Percentiles rank a stretch among this genome's conserved stretches.
Conservation (phyloP, 345 rosid species). For the Melaleuca quinquenervia region DNA sequence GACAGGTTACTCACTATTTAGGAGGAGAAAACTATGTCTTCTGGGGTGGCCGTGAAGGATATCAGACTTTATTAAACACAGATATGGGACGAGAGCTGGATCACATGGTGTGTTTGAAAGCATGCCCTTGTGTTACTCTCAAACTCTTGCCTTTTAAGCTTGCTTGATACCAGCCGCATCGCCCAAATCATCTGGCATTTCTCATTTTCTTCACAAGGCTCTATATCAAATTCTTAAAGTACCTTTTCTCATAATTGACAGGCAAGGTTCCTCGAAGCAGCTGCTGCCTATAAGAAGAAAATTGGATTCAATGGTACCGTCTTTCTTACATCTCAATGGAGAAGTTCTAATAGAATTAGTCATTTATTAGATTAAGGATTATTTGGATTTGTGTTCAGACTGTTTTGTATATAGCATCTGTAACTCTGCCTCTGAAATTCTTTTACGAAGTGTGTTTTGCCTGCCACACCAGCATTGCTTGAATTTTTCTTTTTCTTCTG, state of each 20-base stretch:
- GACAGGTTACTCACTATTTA: conserved; percentile 74
- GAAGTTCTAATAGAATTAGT: neutral
- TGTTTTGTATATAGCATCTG: neutral
- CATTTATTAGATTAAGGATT: neutral
- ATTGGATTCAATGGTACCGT: conserved; percentile 80
- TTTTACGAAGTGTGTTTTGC: neutral
- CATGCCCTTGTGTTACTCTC: neutral
- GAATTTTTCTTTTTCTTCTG: neutral
- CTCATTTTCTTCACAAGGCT: neutral
- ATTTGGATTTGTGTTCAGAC: neutral
- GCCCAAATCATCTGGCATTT: neutral
- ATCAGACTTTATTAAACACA: conserved; percentile 85
- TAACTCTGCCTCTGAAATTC: neutral
- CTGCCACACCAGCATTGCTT: neutral
- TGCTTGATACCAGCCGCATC: neutral
- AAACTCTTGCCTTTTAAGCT: neutral
- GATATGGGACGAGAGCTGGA: conserved; percentile 94
- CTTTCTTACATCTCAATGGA: neutral
- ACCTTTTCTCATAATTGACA: conserved; percentile 4
- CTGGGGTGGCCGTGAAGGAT: conserved; percentile 99
- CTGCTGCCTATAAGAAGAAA: conserved; percentile 88
- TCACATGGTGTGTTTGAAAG: conserved; percentile 40
- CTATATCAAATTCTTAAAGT: neutral
- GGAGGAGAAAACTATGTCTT: conserved; percentile 99
- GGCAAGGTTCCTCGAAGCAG: conserved; percentile 81